Percentiles rank a stretch among this genome's conserved stretches.
These are phyloP conservation scores for Lactarius sanguifluus DNA, from an alignment of 768 basidiomycete genomes.

Conservation along the genomic window DNA sequence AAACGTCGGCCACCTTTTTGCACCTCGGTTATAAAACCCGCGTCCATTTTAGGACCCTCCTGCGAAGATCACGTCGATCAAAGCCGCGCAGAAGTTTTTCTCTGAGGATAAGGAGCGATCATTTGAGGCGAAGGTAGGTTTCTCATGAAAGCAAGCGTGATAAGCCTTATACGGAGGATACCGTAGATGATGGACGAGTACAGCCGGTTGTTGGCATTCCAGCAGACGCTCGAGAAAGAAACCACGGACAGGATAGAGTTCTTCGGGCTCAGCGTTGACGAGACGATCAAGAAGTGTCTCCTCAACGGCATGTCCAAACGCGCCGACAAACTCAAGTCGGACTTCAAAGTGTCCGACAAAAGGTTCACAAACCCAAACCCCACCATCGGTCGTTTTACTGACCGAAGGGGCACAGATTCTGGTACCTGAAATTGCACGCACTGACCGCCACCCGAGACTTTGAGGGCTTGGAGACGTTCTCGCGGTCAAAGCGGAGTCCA, in stretches of 20 bases:
- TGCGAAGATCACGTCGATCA: conserved; percentile 69
- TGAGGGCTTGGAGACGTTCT: conserved; percentile 80
- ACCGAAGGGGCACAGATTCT: conserved; percentile 59
- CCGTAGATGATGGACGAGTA: conserved; percentile 89
- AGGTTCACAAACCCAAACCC: conserved; percentile 49
- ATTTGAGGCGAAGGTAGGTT: conserved; percentile 87
- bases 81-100: conserved; percentile 88
- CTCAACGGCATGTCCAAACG: conserved; percentile 78
- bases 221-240: conserved; percentile 89
- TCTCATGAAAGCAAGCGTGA: neutral
- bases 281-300: conserved; percentile 78
- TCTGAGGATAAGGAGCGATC: conserved; percentile 88
- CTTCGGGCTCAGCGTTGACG: conserved; percentile 82
- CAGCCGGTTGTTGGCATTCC: conserved; percentile 67
- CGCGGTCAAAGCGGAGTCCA: conserved; percentile 84
- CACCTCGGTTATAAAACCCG: neutral
- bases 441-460: conserved; percentile 80
- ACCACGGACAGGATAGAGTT: conserved; percentile 73
- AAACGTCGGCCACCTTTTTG: conserved; percentile 27
- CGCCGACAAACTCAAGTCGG: conserved; percentile 84
- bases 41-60: conserved; percentile 58
- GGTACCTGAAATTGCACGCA: conserved; percentile 88
- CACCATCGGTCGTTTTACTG: neutral
- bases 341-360: conserved; percentile 95
- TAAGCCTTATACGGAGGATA: neutral